These are phyloP conservation scores for Xylaria hypoxylon DNA, from an alignment of 2,329 filamentous ascomycete genomes.

Conservation along the genomic window DNA sequence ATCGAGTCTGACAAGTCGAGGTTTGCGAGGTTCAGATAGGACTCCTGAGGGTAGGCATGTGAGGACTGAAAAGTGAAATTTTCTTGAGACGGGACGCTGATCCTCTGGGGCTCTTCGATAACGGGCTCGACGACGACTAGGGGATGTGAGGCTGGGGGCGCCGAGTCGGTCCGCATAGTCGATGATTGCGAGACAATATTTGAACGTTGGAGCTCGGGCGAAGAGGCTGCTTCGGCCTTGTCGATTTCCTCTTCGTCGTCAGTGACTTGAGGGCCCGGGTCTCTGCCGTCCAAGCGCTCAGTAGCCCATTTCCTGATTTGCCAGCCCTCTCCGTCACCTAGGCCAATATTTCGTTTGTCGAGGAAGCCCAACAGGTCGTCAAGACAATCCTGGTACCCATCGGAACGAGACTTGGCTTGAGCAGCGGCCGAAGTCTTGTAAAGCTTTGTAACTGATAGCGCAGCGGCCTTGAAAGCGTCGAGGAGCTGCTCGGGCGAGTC, in stretches of 20 bases:
- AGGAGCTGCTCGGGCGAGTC: constrained; percentile 75
- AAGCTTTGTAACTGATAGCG: constrained; percentile 92
- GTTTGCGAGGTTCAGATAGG: constrained; percentile 71
- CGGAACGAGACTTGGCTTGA: constrained; percentile 77
- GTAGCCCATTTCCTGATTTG: constrained; percentile 73
- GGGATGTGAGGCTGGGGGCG: constrained; percentile 46
- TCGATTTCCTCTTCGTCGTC: constrained; percentile 78
- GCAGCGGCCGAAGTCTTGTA: constrained; percentile 91
- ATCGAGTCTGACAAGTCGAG: constrained; percentile 67
- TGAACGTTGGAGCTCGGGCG: constrained; percentile 67
- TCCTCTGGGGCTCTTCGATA: constrained; percentile 49
- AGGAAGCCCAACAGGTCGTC: constrained; percentile 89
- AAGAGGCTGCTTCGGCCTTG: constrained; percentile 69
- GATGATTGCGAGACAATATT: constrained; percentile 56
- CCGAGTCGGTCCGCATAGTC: constrained; percentile 53
- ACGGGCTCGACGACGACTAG: constrained; percentile 35
- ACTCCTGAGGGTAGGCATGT: constrained; percentile 67
- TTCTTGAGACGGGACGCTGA: constrained; percentile 67
- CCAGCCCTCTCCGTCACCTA: constrained; percentile 82
- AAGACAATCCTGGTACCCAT: constrained; percentile 93
- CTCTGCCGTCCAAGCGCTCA: constrained; percentile 74
- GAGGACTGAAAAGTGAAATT: constrained; percentile 77
- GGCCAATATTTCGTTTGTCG: constrained; percentile 82
- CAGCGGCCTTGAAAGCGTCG: constrained; percentile 90
- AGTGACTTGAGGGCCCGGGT: constrained; percentile 63